A percentile compares a stretch with the other conserved stretches of the same genome.
These are phyloP conservation scores for Heterococcus sp. DNA, from an alignment of 108 stramenopile species.

Conservation along the genomic window DNA sequence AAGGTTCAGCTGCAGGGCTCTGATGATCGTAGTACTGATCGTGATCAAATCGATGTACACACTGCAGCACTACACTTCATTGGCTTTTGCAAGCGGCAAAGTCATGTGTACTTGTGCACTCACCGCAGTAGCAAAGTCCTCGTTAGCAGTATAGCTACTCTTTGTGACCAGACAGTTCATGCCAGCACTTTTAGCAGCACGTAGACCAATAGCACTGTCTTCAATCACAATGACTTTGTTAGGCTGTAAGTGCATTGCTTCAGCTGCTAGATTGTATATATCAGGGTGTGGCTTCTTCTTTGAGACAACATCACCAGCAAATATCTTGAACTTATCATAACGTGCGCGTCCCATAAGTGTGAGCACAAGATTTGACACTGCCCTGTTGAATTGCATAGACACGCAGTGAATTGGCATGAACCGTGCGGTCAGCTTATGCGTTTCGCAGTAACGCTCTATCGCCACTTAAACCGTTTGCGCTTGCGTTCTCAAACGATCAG, in stretches of 20 bases:
- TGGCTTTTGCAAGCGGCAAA: too few relatives aligned
- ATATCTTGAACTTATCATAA: slow-evolving; percentile 66
- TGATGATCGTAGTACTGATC: too few relatives aligned
- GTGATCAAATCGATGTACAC: too few relatives aligned
- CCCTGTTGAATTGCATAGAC: too few relatives aligned
- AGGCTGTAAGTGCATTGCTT: slow-evolving; percentile 76
- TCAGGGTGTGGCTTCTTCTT: slow-evolving; percentile 88
- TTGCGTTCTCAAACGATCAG: too few relatives aligned
- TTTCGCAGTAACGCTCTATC: too few relatives aligned
- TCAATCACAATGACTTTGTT: slow-evolving; percentile 79
- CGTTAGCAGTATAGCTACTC: slow-evolving; percentile 71
- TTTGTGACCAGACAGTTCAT: slow-evolving; percentile 68
- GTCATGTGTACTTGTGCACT: background rate
- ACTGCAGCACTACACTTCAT: too few relatives aligned
- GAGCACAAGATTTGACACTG: slow-evolving; percentile 73
- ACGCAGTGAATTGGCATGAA: too few relatives aligned
- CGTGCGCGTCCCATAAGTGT: slow-evolving; percentile 80
- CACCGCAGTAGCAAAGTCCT: slow-evolving; percentile 79
- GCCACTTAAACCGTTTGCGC: too few relatives aligned
- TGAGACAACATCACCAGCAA: slow-evolving; percentile 86
- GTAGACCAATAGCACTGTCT: slow-evolving; percentile 82
- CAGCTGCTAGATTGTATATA: slow-evolving; percentile 79
- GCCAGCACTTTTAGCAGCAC: slow-evolving; percentile 76
- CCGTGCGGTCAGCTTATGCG: too few relatives aligned
- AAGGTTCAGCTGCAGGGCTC: too few relatives aligned